Evolutionary conservation across 805 yeast genomes (phyloP).

Genomic region (Candida alai): DNA sequence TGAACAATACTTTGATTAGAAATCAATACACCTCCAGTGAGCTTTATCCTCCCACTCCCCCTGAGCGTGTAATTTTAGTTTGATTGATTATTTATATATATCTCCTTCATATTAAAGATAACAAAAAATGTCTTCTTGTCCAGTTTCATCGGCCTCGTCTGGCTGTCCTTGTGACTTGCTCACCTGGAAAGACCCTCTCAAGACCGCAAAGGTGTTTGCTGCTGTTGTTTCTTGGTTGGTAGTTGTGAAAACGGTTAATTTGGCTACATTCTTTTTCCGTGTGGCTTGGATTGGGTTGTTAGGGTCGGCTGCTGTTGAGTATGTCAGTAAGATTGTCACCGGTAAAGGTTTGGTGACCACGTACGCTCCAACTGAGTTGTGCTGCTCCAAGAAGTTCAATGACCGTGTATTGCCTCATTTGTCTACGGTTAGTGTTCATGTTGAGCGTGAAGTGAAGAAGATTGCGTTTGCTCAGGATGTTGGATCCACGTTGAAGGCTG

Average conservation of each 20-base stretch:
- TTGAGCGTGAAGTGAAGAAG: slow-evolving; percentile 53
- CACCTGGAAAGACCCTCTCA: slow-evolving; percentile 73
- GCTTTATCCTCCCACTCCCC: no score
- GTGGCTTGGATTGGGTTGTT: slow-evolving; percentile 54
- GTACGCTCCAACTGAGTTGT: slow-evolving; percentile 57
- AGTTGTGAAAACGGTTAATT: slow-evolving; percentile 58
- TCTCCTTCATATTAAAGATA: no score
- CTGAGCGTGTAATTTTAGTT: no score
- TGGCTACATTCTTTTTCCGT: slow-evolving; percentile 58
- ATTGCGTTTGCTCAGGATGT: slow-evolving; percentile 66
- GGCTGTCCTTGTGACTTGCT: slow-evolving; percentile 36
- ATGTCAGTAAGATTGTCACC: slow-evolving; percentile 62
- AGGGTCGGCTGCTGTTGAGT: slow-evolving; percentile 68
- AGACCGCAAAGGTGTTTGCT: slow-evolving; percentile 75
- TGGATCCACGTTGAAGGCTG: slow-evolving; percentile 69
- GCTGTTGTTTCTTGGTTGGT: slow-evolving; percentile 52
- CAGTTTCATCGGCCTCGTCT: not conserved
- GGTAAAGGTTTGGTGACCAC: slow-evolving; percentile 81
- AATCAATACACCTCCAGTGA: no score
- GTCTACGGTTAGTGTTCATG: slow-evolving; percentile 42
- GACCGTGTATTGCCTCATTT: slow-evolving; percentile 38
- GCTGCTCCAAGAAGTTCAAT: slow-evolving; percentile 34
- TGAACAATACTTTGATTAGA: no score
- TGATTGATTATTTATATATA: no score
- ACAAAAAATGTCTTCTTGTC: no score